Evolutionary conservation across 768 basidiomycete genomes (phyloP).

Genomic region (Bullera alba): DNA sequence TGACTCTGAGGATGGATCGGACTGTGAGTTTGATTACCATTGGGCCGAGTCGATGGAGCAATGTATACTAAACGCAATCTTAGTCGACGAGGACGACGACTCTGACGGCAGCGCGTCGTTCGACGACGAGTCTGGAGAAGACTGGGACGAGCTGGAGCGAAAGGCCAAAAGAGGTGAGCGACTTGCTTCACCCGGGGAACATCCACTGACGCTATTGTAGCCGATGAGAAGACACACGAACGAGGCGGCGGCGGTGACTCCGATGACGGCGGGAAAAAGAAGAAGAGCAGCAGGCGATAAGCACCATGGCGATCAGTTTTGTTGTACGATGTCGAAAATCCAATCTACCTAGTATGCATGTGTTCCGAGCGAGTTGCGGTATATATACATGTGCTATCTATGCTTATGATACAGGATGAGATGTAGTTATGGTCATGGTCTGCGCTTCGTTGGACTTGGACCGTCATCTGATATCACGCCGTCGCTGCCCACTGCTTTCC

Average conservation of each 20-base stretch:
- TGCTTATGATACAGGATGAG: too few relatives aligned
- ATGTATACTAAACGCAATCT: constrained; percentile 57
- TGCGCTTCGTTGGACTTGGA: too few relatives aligned
- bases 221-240: constrained; percentile 54
- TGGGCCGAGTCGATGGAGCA: background rate
- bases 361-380: too few relatives aligned
- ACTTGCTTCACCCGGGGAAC: background rate
- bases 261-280: constrained; percentile 42
- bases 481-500: too few relatives aligned
- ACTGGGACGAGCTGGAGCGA: constrained; percentile 91
- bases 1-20: constrained; percentile 53
- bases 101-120: constrained; percentile 32
- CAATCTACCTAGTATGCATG: too few relatives aligned
- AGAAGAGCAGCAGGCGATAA: constrained; percentile 33
- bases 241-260: constrained; percentile 41
- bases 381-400: too few relatives aligned
- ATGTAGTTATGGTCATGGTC: too few relatives aligned
- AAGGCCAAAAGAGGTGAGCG: constrained; percentile 77
- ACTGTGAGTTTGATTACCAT: constrained; percentile 58
- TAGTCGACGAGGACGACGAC: constrained; percentile 34
- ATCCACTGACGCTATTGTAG: constrained; percentile 23
- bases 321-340: too few relatives aligned
- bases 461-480: too few relatives aligned
- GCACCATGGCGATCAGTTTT: too few relatives aligned
- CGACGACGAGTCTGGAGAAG: constrained; percentile 57